A percentile compares a stretch with the other conserved stretches of the same genome.
Conservation (phyloP, 164 flowering plant species). For the Macadamia tetraphylla region DNA sequence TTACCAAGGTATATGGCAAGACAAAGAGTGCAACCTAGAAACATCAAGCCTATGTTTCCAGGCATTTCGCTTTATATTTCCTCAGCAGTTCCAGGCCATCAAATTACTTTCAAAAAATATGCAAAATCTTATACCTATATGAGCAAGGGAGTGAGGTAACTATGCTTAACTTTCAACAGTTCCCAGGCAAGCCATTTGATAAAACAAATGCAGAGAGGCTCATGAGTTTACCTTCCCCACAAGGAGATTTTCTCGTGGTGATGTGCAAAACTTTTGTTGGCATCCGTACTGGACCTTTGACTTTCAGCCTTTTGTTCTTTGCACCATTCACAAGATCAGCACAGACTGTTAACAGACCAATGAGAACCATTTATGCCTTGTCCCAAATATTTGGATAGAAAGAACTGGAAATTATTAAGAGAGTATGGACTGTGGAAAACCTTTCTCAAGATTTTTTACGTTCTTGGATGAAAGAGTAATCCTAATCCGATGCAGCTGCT, state of each 20-base stretch:
- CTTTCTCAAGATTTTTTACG: not conserved
- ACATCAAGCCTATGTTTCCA: no score
- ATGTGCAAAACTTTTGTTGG: not conserved
- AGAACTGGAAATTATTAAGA: not conserved
- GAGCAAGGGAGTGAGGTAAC: no score
- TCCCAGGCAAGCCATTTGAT: not conserved
- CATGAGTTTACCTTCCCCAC: not conserved
- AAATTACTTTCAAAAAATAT: no score
- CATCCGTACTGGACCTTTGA: not conserved
- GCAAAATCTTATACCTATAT: no score
- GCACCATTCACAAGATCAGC: constrained; percentile 1
- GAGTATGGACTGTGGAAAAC: not conserved
- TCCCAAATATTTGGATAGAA: not conserved
- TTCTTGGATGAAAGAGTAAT: not conserved
- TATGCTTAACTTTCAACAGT: not conserved
- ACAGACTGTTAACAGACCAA: no score
- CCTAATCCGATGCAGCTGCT: not conserved
- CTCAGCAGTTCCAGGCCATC: no score
- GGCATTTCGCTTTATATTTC: no score
- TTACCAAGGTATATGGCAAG: no score
- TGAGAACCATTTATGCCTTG: not conserved
- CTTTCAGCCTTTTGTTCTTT: not conserved
- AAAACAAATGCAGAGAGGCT: not conserved
- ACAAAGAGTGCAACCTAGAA: no score
- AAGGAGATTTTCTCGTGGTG: not conserved